Evolutionary conservation across 139 green algal species (phyloP), one percentile per base, ranked within the genome.

Genomic region (Ettlia oleoabundans): DNA sequence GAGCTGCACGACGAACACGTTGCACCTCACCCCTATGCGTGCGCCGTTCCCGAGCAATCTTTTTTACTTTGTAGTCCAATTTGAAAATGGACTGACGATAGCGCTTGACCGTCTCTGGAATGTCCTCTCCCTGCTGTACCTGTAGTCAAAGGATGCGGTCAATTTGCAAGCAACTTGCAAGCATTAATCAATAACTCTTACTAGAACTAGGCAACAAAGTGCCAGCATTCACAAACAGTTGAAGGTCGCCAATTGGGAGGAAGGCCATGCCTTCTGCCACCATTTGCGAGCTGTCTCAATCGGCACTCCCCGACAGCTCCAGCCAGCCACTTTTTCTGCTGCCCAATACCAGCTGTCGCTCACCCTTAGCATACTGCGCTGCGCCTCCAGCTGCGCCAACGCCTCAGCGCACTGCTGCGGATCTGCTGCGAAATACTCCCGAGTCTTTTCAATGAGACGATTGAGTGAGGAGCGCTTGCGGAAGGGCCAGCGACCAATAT

Each of bases 391-490:
- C 77, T 64, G 42, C 26, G 77, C 77, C 64, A 82, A 30, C 26
- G 64, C 77, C 64, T 82, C 64, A 0, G 33, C 63, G 64, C 77
- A 65, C 77, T 82, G 77, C 64, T 74, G 37, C 22, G 76, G 76
- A n/a, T 71, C 62, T 19, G 38, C 30, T 3, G 76, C 62, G 13
- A 82, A 82, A 40, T 82, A 72, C 30, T 71, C 64, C 1, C 43
- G 63, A 13, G 77, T 82, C 64, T 82, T 82, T 22, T 75, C 64
- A 32, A 82, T 75, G 0, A 88, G 74, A 6, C 71, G 65, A n/a
- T 84, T 72, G 42, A 86, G 63, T 30, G 80, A 86, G 81, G 55
- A 80, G 40, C 81, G 75, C 76, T 86, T 86, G 62, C 85, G 76
- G 76, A 80, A 89, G 28, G 85, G 85, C 85, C 81, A 89, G 35